Conservation (phyloP, 345 rosid genomes). For the Aquilaria malaccensis region DNA sequence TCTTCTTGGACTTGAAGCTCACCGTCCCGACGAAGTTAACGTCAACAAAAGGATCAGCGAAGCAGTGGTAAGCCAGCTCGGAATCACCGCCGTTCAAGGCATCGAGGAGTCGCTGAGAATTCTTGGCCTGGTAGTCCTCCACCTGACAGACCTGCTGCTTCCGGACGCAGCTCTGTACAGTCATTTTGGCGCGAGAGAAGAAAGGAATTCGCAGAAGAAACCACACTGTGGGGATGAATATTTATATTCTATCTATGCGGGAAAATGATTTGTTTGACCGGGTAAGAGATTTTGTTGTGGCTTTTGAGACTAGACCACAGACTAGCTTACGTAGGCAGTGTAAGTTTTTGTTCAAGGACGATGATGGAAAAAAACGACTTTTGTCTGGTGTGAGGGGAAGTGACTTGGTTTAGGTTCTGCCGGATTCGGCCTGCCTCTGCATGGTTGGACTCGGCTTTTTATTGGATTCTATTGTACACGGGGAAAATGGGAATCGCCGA, state of each 20-base stretch:
- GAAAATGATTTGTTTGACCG: neutral
- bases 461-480: too few relatives aligned
- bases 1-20: slow-evolving; percentile 39
- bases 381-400: too few relatives aligned
- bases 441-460: too few relatives aligned
- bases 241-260: neutral
- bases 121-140: slow-evolving; percentile 40
- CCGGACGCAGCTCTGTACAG: slow-evolving; percentile 4
- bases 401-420: too few relatives aligned
- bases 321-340: too few relatives aligned
- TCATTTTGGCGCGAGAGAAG: neutral
- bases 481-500: too few relatives aligned
- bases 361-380: too few relatives aligned
- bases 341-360: too few relatives aligned
- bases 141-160: slow-evolving; percentile 42
- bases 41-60: slow-evolving; percentile 43
- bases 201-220: neutral
- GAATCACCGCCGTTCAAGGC: slow-evolving; percentile 38
- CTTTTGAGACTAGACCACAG: neutral
- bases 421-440: too few relatives aligned
- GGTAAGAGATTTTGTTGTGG: neutral
- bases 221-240: neutral
- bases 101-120: slow-evolving; percentile 51
- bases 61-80: slow-evolving; percentile 28
- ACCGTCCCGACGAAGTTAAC: slow-evolving; percentile 58